Base-by-base conservation (phyloP, 2,329 filamentous ascomycete genomes). In the Amylocarpus encephaloides region DNA sequence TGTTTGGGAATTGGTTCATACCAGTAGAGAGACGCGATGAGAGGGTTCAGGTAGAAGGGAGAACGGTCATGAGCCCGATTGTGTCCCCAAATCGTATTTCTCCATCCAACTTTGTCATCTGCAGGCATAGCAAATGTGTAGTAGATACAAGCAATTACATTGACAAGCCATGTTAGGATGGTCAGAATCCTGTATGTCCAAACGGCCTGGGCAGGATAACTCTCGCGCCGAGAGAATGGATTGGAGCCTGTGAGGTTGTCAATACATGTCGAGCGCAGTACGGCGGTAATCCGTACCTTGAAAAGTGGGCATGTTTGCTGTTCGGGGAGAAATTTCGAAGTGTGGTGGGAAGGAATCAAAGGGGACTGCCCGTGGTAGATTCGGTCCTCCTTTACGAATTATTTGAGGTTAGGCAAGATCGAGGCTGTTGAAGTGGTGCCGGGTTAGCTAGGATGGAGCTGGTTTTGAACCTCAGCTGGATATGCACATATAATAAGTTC, bases 141-240 rank as follows among this genome's bases (percentile, higher is more conserved):
- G 73, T 88, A 89, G 66, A 93, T 72, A 51, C 83, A 81, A 45
- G 83, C 76, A 60, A 88, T 67, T 48, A 93, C 72, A 35, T 88
- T 79, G 40, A 94, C 70, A 26, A 88, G 69, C 85, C 88, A 95
- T 33, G 83, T 83, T 45, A 89, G 54, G 39, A 83, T 76, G 3
- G 87, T 88, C 54, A 90, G 71, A 65, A 89, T 70, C 68, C 88
- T 90, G 77, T 93, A 93, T 33, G 80, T 74, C 57, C 80, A 73
- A 60, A 95, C 72, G 45, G 81, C 74, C 54, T 73, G 72, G 29
- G 71, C 68, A 53, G 75, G 75, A 64, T 88, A 83, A 15, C 79
- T 74, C 52, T 90, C 85, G 62, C 81, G 81, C 68, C 77, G 82
- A 52, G 78, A 73, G 70, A 93, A 93, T 26, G 88, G 88, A 67